Evolutionary conservation across 495 filamentous ascomycete genomes (phyloP), one percentile per base, ranked within the genome.

Genomic region (Trichoderma virens): DNA sequence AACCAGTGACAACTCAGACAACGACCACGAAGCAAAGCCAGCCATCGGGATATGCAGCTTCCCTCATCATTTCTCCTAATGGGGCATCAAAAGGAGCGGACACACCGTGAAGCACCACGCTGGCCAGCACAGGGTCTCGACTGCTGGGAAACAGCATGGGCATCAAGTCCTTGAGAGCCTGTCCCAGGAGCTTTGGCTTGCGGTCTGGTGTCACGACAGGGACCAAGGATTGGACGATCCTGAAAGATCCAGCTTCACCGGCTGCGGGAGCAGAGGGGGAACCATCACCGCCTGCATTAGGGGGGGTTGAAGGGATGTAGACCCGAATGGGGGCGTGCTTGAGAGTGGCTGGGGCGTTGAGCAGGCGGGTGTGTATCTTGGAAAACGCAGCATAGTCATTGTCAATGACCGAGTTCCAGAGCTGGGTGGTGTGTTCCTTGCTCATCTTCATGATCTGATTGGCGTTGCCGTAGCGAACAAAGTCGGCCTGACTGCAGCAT

Each of bases 361-460:
- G 84, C 4, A 98, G 84, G 56, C 87, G 88, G 65, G 81, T 85
- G 69, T 90, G 88, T 69, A 98, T 86, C 60, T 83, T 84, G 74
- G 83, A 83, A 74, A 87, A 98, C 38, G 84, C 75, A 38, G 78
- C 70, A 65, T 90, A 86, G 69, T 96, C 85, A 68, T 94, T 88
- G 67, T 90, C 85, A 72, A 88, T 81, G 14, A 98, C 88, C 5
- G 91, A 83, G 64, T 86, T 85, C 95, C 95, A 98, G 39, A 99
- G 80, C 32, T 85, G 81, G 2, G 88, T 92, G 1, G 91, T 95
- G 70, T 98, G 86, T 34, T 92, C 89, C 73, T 92, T 93, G 31
- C 88, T 91, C 63, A 98, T 76, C 39, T 85, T 89, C 95, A 98
- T 98, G 65, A 98, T 93, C 38, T 86, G 88, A 71, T 93, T 92